These are phyloP conservation scores for Lipomyces anomalus DNA, from an alignment of 805 yeast genomes.

Conservation along the genomic window DNA sequence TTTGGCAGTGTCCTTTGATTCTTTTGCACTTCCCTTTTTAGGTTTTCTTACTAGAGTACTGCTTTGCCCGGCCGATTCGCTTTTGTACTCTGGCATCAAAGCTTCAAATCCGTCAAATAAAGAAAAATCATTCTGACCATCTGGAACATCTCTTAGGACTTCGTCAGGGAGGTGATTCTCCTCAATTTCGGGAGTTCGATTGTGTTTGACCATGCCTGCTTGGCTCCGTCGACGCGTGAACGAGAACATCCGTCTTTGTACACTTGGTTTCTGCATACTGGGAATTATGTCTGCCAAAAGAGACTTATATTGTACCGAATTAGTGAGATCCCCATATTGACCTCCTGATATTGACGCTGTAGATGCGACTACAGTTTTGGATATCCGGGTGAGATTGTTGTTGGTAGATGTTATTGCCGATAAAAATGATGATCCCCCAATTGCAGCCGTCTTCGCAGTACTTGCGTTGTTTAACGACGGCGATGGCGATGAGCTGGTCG, in stretches of 20 bases:
- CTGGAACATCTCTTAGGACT: conserved; percentile 50
- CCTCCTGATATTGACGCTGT: conserved; percentile 32
- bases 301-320: conserved; percentile 38
- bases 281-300: conserved; percentile 44
- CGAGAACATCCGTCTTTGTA: conserved; percentile 38
- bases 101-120: conserved; percentile 68
- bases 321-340: conserved; percentile 36
- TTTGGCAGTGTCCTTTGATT: conserved; percentile 1
- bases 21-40: conserved; percentile 2
- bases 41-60: conserved; percentile 2
- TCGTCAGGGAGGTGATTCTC: conserved; percentile 48
- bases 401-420: conserved; percentile 38
- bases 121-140: conserved; percentile 38
- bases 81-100: conserved; percentile 27
- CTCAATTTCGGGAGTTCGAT: background rate
- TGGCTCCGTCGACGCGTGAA: conserved; percentile 25
- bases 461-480: too few relatives aligned
- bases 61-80: conserved; percentile 1
- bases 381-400: conserved; percentile 34
- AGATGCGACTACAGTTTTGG: conserved; percentile 37
- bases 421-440: conserved; percentile 27
- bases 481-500: too few relatives aligned
- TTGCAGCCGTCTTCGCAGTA: too few relatives aligned
- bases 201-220: background rate
- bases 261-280: conserved; percentile 33